A percentile compares a stretch with the other conserved stretches of the same genome.
Conservation (phyloP, 2,329 filamentous ascomycete species). For the Pyricularia grisea region DNA sequence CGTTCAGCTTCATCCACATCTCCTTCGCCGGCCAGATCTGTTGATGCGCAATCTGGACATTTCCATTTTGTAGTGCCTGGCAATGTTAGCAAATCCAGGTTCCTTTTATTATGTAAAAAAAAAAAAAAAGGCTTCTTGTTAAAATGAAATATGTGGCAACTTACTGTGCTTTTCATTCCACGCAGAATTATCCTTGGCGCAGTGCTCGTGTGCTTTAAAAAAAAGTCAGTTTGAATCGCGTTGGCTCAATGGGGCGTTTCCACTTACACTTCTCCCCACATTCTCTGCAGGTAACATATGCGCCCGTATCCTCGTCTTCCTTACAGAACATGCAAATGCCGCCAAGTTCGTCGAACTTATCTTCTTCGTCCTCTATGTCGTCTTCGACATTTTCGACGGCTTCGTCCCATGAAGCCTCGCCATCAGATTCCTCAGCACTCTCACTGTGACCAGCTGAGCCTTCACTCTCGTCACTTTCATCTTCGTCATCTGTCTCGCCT, state of each 20-base stretch:
- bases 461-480: constrained; percentile 26
- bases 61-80: constrained; percentile 36
- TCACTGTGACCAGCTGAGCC: constrained; percentile 33
- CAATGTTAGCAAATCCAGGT: constrained; percentile 13
- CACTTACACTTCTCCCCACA: constrained; percentile 78
- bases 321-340: constrained; percentile 64
- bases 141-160: constrained; percentile 12
- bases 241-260: constrained; percentile 7
- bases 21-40: constrained; percentile 18
- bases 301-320: constrained; percentile 70
- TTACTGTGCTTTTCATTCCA: constrained; percentile 55
- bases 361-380: constrained; percentile 45
- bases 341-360: constrained; percentile 46
- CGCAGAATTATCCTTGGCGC: constrained; percentile 63
- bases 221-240: constrained; percentile 25
- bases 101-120: not conserved
- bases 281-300: constrained; percentile 64
- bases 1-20: constrained; percentile 17
- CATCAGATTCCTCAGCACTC: constrained; percentile 45
- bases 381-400: constrained; percentile 40
- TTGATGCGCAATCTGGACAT: constrained; percentile 37
- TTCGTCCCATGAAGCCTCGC: constrained; percentile 49
- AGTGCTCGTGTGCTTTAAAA: constrained; percentile 81
- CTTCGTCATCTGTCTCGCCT: constrained; percentile 36
- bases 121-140: not conserved